Evolutionary conservation across 2,329 filamentous ascomycete species (phyloP).

Genomic region (Pseudogymnoascus sp.): DNA sequence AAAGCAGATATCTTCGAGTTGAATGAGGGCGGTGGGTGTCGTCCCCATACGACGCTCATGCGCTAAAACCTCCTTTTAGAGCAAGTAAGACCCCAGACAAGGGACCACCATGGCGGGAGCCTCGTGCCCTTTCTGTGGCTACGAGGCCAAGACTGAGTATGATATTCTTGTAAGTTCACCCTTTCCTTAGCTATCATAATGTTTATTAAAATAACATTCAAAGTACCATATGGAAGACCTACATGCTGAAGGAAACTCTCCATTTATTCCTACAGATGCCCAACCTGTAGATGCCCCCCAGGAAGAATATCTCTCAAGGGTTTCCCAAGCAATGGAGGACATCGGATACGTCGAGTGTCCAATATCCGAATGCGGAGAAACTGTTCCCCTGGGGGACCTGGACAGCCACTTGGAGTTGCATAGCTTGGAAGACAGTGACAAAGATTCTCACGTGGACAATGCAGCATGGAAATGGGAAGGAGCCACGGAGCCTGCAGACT

Average conservation of each 20-base stretch:
- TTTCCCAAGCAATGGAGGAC: constrained; percentile 25
- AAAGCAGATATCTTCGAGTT: neutral
- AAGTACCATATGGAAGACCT: constrained; percentile 27
- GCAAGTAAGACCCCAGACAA: neutral
- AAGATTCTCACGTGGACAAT: constrained; percentile 12
- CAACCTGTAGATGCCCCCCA: constrained; percentile 20
- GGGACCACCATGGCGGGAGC: neutral
- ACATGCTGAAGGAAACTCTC: constrained; percentile 28
- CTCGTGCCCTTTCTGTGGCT: constrained; percentile 36
- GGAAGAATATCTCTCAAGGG: constrained; percentile 10
- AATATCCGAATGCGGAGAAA: constrained; percentile 49
- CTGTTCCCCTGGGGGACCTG: constrained; percentile 43
- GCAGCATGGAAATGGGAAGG: constrained; percentile 11
- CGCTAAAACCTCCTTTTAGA: neutral
- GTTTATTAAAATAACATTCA: constrained; percentile 6
- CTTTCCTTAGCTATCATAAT: neutral
- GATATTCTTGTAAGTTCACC: constrained; percentile 31
- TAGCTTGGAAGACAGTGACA: constrained; percentile 18
- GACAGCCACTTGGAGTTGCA: constrained; percentile 53
- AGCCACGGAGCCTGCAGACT: neutral
- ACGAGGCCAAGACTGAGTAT: constrained; percentile 29
- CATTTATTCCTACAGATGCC: constrained; percentile 26
- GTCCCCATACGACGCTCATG: constrained; percentile 3
- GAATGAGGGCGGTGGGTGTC: constrained; percentile 3
- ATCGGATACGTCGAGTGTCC: constrained; percentile 44